Evolutionary conservation across 2,329 filamentous ascomycete species (phyloP).

Genomic region (Didymella keratinophila): DNA sequence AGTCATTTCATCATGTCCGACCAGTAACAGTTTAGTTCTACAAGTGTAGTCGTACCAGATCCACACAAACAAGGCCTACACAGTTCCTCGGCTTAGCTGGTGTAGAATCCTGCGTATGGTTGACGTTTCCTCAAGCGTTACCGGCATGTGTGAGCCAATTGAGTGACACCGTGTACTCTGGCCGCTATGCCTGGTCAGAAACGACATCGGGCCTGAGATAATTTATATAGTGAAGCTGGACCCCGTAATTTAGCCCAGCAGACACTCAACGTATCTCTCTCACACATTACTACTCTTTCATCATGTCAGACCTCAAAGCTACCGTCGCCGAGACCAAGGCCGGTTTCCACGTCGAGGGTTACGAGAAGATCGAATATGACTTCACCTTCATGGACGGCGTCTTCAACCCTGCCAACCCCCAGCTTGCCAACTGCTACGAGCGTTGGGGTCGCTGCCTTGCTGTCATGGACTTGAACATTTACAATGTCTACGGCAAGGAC

Average conservation of each 20-base stretch:
- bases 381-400: constrained; percentile 76
- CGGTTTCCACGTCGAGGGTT: constrained; percentile 75
- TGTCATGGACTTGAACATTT: constrained; percentile 76
- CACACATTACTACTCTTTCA: constrained; percentile 30
- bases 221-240: constrained; percentile 30
- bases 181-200: constrained; percentile 21
- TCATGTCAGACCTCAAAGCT: constrained; percentile 73
- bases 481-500: constrained; percentile 69
- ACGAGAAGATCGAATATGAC: constrained; percentile 79
- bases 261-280: constrained; percentile 39
- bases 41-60: constrained; percentile 30
- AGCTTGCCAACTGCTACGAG: constrained; percentile 71
- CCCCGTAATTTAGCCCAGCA: constrained; percentile 23
- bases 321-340: constrained; percentile 68
- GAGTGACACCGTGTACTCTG: constrained; percentile 28
- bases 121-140: constrained; percentile 35
- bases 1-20: constrained; percentile 47
- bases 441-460: constrained; percentile 71
- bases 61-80: constrained; percentile 34
- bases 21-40: constrained; percentile 38
- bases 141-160: constrained; percentile 35
- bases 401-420: constrained; percentile 66
- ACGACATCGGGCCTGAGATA: constrained; percentile 21
- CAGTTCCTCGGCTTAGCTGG: constrained; percentile 30
- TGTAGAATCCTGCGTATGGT: constrained; percentile 33